A percentile compares a stretch with the other conserved stretches of the same genome.
phyloP scores from a whole-genome alignment of 2,329 filamentous ascomycete genomes.

The Phyllosticta capitalensis region DNA sequence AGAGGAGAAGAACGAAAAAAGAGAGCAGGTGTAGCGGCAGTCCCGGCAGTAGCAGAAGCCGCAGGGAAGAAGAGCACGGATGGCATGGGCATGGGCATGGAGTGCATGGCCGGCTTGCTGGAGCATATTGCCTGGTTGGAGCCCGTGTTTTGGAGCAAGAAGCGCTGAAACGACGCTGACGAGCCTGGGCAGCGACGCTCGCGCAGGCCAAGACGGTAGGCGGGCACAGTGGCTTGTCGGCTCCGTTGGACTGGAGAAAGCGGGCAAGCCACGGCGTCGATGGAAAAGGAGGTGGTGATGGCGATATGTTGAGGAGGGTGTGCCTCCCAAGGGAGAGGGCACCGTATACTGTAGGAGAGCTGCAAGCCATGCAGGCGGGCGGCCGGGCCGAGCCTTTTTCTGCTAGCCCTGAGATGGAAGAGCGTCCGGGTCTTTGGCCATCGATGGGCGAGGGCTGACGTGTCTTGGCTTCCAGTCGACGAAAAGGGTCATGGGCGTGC shows the following conservation, averaged over 20 bases:
- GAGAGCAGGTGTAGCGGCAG: too few species aligned
- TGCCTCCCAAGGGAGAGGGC: background rate
- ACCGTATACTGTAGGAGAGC: too few species aligned
- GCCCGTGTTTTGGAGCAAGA: background rate
- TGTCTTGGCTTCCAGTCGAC: background rate
- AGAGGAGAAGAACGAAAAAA: background rate
- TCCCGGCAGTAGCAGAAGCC: too few species aligned
- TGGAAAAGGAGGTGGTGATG: too few species aligned
- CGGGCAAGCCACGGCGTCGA: background rate
- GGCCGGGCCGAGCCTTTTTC: conserved; percentile 8
- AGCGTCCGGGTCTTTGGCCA: background rate
- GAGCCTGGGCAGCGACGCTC: background rate
- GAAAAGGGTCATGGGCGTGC: background rate
- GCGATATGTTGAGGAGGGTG: background rate
- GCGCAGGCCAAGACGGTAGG: background rate
- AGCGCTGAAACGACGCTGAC: background rate
- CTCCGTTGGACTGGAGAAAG: background rate
- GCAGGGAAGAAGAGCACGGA: background rate
- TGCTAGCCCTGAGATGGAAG: background rate
- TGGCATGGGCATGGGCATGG: too few species aligned
- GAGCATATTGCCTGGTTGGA: too few species aligned
- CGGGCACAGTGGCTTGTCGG: background rate
- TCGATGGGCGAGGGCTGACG: conserved; percentile 1
- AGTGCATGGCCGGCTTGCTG: too few species aligned
- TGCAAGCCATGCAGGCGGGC: background rate